Conservation (phyloP, 345 rosid genomes). For the Moricandia moricandioides region DNA sequence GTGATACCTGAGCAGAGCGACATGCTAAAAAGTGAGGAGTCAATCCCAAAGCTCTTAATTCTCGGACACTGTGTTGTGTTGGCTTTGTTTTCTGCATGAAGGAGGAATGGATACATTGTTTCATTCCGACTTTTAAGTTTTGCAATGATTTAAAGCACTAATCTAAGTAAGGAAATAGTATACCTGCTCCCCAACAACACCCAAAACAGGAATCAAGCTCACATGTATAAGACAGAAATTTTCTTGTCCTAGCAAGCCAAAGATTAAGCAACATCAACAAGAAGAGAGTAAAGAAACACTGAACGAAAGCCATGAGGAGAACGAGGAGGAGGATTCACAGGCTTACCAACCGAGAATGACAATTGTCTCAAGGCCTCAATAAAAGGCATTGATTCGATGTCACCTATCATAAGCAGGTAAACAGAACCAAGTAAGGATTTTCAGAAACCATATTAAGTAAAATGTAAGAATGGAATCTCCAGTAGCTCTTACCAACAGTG, state of each 20-base stretch:
- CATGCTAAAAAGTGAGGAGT: constrained; percentile 92
- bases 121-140: background rate
- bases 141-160: background rate
- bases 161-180: constrained; percentile 1
- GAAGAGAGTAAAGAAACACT: constrained; percentile 9
- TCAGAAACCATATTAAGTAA: background rate
- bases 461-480: background rate
- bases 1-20: constrained; percentile 80
- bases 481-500: constrained; percentile 75
- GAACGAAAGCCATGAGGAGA: background rate
- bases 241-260: constrained; percentile 61
- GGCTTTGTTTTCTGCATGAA: constrained; percentile 76
- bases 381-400: constrained; percentile 97
- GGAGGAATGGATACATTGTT: background rate
- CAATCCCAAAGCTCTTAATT: constrained; percentile 91
- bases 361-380: constrained; percentile 95
- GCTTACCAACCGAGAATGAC: constrained; percentile 86
- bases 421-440: background rate
- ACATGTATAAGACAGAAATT: constrained; percentile 96
- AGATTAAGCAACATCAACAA: constrained; percentile 24
- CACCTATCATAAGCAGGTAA: constrained; percentile 49
- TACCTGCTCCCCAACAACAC: constrained; percentile 99
- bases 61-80: constrained; percentile 92
- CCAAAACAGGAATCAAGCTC: constrained; percentile 91
- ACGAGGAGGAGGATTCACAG: constrained; percentile 15